These are phyloP conservation scores for Baorangia bicolor DNA, from an alignment of 768 basidiomycete species.

Conservation along the genomic window DNA sequence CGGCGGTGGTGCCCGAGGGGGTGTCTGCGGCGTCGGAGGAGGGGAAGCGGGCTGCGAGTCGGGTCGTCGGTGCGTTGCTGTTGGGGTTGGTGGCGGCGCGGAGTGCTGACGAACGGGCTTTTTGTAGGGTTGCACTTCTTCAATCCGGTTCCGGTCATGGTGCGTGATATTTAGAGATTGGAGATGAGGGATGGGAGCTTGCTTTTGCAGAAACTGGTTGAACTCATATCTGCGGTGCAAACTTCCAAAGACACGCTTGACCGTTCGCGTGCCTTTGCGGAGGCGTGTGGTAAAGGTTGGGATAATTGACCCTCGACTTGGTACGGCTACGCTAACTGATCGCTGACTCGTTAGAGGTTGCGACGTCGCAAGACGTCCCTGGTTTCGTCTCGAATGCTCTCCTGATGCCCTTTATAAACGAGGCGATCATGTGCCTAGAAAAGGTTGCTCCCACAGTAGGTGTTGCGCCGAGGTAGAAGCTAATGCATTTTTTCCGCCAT, in stretches of 20 bases:
- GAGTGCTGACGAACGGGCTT: background rate
- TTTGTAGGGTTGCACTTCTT: constrained; percentile 83
- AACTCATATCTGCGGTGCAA: constrained; percentile 91
- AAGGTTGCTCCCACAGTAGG: constrained; percentile 46
- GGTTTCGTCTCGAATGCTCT: constrained; percentile 95
- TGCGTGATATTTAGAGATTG: constrained; percentile 31
- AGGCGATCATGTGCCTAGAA: constrained; percentile 93
- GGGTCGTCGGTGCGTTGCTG: constrained; percentile 71
- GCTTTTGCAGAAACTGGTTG: constrained; percentile 81
- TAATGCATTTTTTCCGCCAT: background rate
- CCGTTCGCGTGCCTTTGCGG: constrained; percentile 75
- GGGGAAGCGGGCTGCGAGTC: constrained; percentile 61
- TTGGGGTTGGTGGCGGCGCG: background rate
- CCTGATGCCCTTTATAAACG: constrained; percentile 97
- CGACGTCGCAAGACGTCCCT: constrained; percentile 87
- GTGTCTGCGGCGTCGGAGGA: constrained; percentile 56
- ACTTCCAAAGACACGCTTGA: constrained; percentile 76
- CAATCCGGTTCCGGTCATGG: constrained; percentile 97
- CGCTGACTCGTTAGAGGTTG: constrained; percentile 64
- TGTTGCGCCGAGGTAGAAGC: background rate
- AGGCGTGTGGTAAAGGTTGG: constrained; percentile 85
- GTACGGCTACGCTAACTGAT: background rate
- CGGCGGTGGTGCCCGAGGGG: constrained; percentile 64
- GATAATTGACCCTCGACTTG: background rate
- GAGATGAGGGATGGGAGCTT: background rate